A percentile compares a stretch with the other conserved stretches of the same genome.
Evolutionary conservation across 2,329 filamentous ascomycete genomes (phyloP).

Genomic region (Phoma herbarum): DNA sequence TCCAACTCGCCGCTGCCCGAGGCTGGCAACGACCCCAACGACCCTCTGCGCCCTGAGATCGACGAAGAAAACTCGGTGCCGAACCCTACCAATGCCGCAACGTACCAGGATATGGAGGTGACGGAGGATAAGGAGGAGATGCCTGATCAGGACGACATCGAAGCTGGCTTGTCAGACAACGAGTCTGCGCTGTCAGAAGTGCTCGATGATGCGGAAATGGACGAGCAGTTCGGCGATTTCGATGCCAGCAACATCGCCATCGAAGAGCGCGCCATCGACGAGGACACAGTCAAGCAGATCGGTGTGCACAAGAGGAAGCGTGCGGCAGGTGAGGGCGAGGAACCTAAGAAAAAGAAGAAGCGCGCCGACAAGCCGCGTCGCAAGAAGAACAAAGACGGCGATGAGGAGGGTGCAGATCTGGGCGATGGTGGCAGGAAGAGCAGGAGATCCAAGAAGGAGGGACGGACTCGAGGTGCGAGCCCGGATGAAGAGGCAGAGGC

Average conservation of each 20-base stretch:
- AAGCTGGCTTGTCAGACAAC: conserved; percentile 62
- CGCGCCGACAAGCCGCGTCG: conserved; percentile 62
- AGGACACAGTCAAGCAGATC: conserved; percentile 67
- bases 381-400: conserved; percentile 60
- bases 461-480: conserved; percentile 46
- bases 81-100: conserved; percentile 54
- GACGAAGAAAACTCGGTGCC: conserved; percentile 60
- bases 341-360: conserved; percentile 75
- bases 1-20: conserved; percentile 55
- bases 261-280: conserved; percentile 68
- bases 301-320: conserved; percentile 73
- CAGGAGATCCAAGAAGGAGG: conserved; percentile 57
- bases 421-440: conserved; percentile 62
- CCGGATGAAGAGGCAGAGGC: conserved; percentile 76
- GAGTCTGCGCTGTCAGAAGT: conserved; percentile 69
- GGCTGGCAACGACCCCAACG: conserved; percentile 57
- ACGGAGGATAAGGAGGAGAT: conserved; percentile 51
- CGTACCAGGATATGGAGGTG: conserved; percentile 57
- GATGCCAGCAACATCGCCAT: conserved; percentile 68
- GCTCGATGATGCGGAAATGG: conserved; percentile 71
- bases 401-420: conserved; percentile 59
- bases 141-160: conserved; percentile 49
- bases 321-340: conserved; percentile 64
- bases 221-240: conserved; percentile 63
- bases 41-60: conserved; percentile 57